These are phyloP conservation scores for Gossypium bickii DNA, from an alignment of 345 rosid genomes.

Conservation along the genomic window DNA sequence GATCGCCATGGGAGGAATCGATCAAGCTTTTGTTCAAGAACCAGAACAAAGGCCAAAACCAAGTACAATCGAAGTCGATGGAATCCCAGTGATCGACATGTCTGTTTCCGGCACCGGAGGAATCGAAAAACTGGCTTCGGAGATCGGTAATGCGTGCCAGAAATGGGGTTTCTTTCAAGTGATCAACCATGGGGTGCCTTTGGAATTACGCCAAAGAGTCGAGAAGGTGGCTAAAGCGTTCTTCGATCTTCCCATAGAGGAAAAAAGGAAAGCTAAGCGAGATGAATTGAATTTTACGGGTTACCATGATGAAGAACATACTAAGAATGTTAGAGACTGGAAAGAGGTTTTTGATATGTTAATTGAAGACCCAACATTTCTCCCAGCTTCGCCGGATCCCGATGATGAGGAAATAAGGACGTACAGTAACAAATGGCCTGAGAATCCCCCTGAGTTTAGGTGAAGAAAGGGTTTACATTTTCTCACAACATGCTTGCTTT, in stretches of 20 bases:
- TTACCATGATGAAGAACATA: constrained; percentile 60
- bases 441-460: constrained; percentile 46
- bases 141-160: constrained; percentile 48
- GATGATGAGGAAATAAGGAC: constrained; percentile 32
- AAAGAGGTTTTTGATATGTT: constrained; percentile 58
- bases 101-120: constrained; percentile 18
- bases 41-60: constrained; percentile 35
- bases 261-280: constrained; percentile 49
- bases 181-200: constrained; percentile 42
- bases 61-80: constrained; percentile 28
- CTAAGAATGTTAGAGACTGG: constrained; percentile 65
- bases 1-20: constrained; percentile 34
- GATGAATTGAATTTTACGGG: constrained; percentile 47
- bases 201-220: constrained; percentile 27
- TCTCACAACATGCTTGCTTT: background rate
- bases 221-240: constrained; percentile 36
- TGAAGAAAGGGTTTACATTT: background rate
- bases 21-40: constrained; percentile 39
- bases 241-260: constrained; percentile 44
- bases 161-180: constrained; percentile 63
- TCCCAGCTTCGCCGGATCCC: constrained; percentile 44
- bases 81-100: constrained; percentile 49
- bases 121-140: constrained; percentile 24
- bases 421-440: constrained; percentile 57
- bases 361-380: constrained; percentile 40